These are phyloP conservation scores for Suillus hirtellus DNA, from an alignment of 768 basidiomycete species.

Conservation along the genomic window DNA sequence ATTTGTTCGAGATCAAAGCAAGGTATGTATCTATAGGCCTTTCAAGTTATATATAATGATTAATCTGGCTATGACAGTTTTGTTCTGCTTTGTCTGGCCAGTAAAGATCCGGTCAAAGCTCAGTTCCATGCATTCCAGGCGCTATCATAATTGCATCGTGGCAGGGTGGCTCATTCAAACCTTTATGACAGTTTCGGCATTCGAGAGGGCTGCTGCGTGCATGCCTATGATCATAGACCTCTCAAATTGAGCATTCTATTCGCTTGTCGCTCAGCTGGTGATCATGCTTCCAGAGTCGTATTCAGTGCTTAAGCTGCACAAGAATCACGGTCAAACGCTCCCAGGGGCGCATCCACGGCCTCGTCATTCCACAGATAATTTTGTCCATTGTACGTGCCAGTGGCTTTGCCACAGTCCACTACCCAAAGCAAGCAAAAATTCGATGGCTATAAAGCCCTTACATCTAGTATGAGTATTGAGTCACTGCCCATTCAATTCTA, in stretches of 20 bases:
- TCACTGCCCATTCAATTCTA: not conserved
- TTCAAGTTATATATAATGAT: not conserved
- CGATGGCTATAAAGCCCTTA: conserved; percentile 4
- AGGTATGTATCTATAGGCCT: not conserved
- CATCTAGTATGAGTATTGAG: not conserved
- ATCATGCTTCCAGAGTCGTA: not conserved
- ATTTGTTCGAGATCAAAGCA: not conserved
- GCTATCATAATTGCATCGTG: not conserved
- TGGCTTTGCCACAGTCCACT: not conserved
- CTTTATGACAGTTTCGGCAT: not conserved
- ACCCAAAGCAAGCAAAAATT: not conserved
- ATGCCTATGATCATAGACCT: not conserved
- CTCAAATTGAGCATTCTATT: not conserved
- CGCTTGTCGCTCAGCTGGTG: not conserved
- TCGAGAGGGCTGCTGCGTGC: not conserved
- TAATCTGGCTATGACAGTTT: not conserved
- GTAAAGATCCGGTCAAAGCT: not conserved
- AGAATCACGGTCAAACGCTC: not conserved
- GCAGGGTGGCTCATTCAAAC: not conserved
- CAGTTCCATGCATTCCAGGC: not conserved
- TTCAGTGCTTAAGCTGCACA: not conserved
- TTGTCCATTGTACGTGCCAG: not conserved
- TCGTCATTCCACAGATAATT: not conserved
- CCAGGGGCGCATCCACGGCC: not conserved
- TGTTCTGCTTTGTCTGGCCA: not conserved